Base-by-base conservation (phyloP, 371 early-diverging fungal species). In the Coemansia sp. region DNA sequence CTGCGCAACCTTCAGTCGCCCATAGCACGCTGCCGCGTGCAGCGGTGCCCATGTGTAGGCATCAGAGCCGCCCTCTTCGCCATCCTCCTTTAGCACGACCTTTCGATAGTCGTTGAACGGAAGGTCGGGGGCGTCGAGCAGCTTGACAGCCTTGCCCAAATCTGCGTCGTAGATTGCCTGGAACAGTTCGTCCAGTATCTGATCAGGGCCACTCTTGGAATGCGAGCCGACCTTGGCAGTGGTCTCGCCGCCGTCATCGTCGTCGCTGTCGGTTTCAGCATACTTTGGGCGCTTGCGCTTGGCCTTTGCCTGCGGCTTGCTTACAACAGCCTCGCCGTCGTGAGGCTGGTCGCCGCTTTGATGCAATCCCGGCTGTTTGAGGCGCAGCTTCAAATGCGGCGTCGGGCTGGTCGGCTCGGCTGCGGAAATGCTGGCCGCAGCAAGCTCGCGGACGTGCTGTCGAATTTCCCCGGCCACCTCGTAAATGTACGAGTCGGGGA, bases 1-100 rank as follows among this genome's bases (percentile, higher is more conserved):
- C 34, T 82, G 82, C 14, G 89, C 76, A 2, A 91, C 78, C 55
- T 85, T 84, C n/a, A 79, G 68, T 43, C 86, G 79, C 4, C 95
- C 96, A 72, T 86, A 86, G 71, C 89, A 94, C 4, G 88, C 82
- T 0, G 95, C 94, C 1, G 92, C 90, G 62, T 95, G 96, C 20
- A 96, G 68, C n/a, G 91, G 89, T 0, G 84, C 81, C 95, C 95
- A 96, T 3, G 86, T 91, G 55, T 90, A 91, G 5, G 77, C 76
- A 41, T 85, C 84, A 41, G 85, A 86, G 75, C 88, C 88, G 71
- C 83, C 77, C 34, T 85, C 86, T 1, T 83, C 81, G 20, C 71
- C 73, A 13, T 83, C 81, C 2, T 86, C 80, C 65, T 87, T 85
- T 13, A 84, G 80, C 52, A 84, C 78, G 5, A 89, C 57, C 14